phyloP scores from a whole-genome alignment of 805 yeast genomes.

The Komagataella populi region DNA sequence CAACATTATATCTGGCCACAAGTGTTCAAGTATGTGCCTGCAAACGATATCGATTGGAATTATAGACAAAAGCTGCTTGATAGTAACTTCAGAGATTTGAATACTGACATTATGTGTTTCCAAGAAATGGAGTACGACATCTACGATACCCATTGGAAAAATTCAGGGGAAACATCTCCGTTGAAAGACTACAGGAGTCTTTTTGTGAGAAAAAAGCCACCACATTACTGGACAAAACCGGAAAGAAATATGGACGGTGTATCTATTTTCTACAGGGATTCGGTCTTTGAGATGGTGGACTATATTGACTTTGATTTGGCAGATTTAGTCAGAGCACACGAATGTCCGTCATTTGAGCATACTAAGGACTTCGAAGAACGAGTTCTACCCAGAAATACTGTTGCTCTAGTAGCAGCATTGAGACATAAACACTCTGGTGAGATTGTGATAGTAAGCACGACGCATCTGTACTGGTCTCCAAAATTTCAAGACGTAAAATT shows the following conservation, averaged over 20 bases:
- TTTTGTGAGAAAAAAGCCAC: slow-evolving; percentile 35
- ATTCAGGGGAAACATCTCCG: slow-evolving; percentile 3
- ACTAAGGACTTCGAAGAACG: slow-evolving; percentile 21
- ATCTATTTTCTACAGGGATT: slow-evolving; percentile 34
- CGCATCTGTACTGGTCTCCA: slow-evolving; percentile 48
- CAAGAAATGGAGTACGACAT: slow-evolving; percentile 35
- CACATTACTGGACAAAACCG: slow-evolving; percentile 36
- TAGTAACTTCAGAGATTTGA: slow-evolving; percentile 19
- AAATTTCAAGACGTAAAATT: slow-evolving; percentile 40
- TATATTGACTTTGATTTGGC: slow-evolving; percentile 19
- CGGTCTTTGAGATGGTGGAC: slow-evolving; percentile 28
- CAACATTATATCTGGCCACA: slow-evolving; percentile 46
- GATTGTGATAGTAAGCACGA: slow-evolving; percentile 34
- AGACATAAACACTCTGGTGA: slow-evolving; percentile 27
- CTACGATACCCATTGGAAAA: slow-evolving; percentile 25
- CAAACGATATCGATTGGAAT: slow-evolving; percentile 31
- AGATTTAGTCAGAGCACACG: slow-evolving; percentile 11
- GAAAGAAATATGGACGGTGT: slow-evolving; percentile 45
- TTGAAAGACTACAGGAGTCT: slow-evolving; percentile 25
- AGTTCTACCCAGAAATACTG: slow-evolving; percentile 36
- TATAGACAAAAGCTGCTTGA: slow-evolving; percentile 31
- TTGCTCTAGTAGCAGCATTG: slow-evolving; percentile 36
- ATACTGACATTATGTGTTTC: slow-evolving; percentile 46
- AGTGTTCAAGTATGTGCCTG: slow-evolving; percentile 37
- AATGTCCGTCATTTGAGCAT: slow-evolving; percentile 14